These are phyloP conservation scores for Amanita subjunquillea DNA, from an alignment of 768 basidiomycete species.

Conservation along the genomic window DNA sequence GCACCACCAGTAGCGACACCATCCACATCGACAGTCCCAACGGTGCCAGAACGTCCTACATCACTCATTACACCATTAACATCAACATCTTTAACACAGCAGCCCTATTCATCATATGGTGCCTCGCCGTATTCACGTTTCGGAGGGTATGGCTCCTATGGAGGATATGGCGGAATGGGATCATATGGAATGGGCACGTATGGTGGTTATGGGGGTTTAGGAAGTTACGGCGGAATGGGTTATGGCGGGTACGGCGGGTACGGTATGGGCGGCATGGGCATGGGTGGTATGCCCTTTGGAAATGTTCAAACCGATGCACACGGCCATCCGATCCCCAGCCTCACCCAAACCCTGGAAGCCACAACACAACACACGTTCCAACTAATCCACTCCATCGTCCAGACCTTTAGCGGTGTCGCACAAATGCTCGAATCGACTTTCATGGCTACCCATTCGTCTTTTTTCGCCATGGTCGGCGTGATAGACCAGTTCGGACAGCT, in stretches of 20 bases:
- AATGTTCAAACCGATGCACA: constrained; percentile 43
- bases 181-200: constrained; percentile 20
- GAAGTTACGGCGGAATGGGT: constrained; percentile 31
- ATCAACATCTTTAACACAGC: constrained; percentile 13
- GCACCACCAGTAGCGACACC: constrained; percentile 15
- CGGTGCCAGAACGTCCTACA: constrained; percentile 57
- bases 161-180: constrained; percentile 17
- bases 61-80: constrained; percentile 30
- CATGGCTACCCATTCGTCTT: constrained; percentile 92
- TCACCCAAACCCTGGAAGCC: constrained; percentile 81
- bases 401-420: constrained; percentile 88
- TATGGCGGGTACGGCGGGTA: constrained; percentile 35
- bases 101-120: constrained; percentile 26
- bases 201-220: constrained; percentile 25
- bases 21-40: constrained; percentile 23
- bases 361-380: constrained; percentile 91
- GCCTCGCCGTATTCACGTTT: constrained; percentile 34
- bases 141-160: constrained; percentile 18
- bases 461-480: constrained; percentile 95
- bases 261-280: constrained; percentile 23
- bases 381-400: constrained; percentile 89
- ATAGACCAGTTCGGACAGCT: constrained; percentile 91
- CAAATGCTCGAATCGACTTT: constrained; percentile 98
- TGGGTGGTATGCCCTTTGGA: constrained; percentile 11
- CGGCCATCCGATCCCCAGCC: constrained; percentile 47